Conservation (phyloP, 2,329 filamentous ascomycete species). For the Aspergillus unguis region DNA sequence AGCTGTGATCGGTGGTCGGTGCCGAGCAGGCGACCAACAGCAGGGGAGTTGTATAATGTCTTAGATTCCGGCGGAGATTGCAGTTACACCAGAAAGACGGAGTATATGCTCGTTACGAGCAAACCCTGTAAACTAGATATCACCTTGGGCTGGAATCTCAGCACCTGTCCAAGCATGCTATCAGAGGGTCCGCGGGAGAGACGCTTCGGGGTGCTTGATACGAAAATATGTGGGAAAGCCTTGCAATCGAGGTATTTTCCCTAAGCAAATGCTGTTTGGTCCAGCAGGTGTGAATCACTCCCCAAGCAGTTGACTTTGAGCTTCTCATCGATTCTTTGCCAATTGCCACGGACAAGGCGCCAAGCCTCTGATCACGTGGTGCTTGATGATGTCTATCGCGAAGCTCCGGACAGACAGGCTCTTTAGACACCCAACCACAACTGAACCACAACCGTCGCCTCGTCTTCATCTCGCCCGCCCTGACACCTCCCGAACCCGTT, state of each 20-base stretch:
- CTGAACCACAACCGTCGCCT: not conserved
- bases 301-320: not conserved
- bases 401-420: not conserved
- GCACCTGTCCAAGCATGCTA: no score
- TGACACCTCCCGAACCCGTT: not conserved
- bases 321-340: constrained; percentile 10
- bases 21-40: constrained; percentile 1
- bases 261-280: no score
- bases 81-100: not conserved
- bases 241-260: no score
- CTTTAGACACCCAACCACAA: not conserved
- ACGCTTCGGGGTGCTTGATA: no score
- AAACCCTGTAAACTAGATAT: no score
- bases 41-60: not conserved
- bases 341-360: not conserved
- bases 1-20: not conserved
- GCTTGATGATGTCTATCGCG: no score
- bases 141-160: not conserved
- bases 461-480: not conserved
- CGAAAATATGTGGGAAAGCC: no score
- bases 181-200: no score
- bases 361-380: constrained; percentile 3
- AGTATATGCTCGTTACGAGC: no score
- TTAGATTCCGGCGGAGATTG: not conserved
- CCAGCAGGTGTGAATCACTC: no score